These are phyloP conservation scores for Phytophthora hibernalis DNA, from an alignment of 352 stramenopile genomes.

Conservation along the genomic window DNA sequence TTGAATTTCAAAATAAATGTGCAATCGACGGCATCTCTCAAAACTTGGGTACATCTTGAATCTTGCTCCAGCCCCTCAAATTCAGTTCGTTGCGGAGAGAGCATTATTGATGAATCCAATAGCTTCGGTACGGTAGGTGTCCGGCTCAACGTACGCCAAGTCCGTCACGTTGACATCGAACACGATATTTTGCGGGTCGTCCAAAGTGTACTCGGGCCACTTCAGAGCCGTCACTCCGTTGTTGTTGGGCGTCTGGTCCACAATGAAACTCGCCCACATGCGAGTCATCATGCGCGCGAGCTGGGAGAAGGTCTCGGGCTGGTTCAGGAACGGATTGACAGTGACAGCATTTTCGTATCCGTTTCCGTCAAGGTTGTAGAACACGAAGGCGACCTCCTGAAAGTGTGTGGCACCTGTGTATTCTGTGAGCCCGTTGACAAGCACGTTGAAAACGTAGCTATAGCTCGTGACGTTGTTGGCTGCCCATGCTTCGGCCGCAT, in stretches of 20 bases:
- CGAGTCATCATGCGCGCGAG: constrained; percentile 27
- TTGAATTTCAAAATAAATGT: too few relatives aligned
- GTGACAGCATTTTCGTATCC: not conserved
- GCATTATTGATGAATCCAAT: too few relatives aligned
- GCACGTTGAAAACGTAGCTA: constrained; percentile 41
- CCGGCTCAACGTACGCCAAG: constrained; percentile 23
- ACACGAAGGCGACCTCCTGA: constrained; percentile 39
- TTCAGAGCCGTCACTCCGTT: constrained; percentile 20
- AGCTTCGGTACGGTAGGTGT: constrained; percentile 12
- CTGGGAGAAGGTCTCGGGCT: constrained; percentile 17
- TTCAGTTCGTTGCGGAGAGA: too few relatives aligned
- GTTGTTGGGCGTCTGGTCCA: constrained; percentile 22
- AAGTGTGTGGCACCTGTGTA: constrained; percentile 31
- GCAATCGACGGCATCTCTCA: too few relatives aligned
- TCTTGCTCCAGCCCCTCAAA: too few relatives aligned
- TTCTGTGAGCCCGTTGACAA: not conserved
- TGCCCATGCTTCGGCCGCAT: constrained; percentile 30
- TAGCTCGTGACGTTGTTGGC: constrained; percentile 34
- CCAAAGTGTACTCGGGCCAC: constrained; percentile 35
- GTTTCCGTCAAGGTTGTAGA: constrained; percentile 34
- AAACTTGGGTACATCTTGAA: too few relatives aligned
- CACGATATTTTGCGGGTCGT: constrained; percentile 33
- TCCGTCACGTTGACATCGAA: constrained; percentile 29
- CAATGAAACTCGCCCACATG: constrained; percentile 38
- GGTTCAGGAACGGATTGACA: constrained; percentile 28